Evolutionary conservation across 2,329 filamentous ascomycete genomes (phyloP).

Genomic region (Aspergillus transmontanensis): DNA sequence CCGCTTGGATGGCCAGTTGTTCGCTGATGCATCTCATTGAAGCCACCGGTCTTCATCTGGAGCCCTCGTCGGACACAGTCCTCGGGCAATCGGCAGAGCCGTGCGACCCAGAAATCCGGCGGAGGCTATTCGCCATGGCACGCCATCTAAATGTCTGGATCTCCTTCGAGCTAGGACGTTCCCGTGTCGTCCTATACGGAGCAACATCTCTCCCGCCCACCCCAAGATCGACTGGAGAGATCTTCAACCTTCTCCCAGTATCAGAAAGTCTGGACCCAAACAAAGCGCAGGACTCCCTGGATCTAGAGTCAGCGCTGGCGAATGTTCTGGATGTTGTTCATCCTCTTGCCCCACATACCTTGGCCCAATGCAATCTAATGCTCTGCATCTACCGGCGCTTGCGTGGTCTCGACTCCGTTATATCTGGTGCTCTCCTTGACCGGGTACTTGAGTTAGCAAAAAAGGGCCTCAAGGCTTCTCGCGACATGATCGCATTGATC

Average conservation of each 20-base stretch:
- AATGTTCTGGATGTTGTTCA: conserved; percentile 46
- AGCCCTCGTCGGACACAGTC: conserved; percentile 22
- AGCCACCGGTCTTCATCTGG: conserved; percentile 46
- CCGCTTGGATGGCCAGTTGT: conserved; percentile 58
- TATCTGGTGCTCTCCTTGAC: conserved; percentile 48
- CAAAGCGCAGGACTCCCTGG: conserved; percentile 42
- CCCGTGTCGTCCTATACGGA: conserved; percentile 53
- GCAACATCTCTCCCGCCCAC: conserved; percentile 47
- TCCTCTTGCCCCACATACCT: conserved; percentile 46
- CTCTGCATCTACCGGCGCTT: conserved; percentile 60
- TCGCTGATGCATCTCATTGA: conserved; percentile 62
- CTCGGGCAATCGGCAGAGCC: conserved; percentile 17
- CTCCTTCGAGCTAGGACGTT: conserved; percentile 61
- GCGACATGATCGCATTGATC: conserved; percentile 47
- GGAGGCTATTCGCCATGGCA: conserved; percentile 53
- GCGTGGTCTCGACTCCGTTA: conserved; percentile 52
- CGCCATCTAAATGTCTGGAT: conserved; percentile 63
- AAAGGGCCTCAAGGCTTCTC: conserved; percentile 52
- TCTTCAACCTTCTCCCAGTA: conserved; percentile 56
- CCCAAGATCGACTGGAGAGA: conserved; percentile 47
- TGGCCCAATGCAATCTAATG: conserved; percentile 58
- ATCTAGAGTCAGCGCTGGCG: conserved; percentile 48
- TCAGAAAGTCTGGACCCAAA: conserved; percentile 59
- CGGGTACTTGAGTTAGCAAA: conserved; percentile 50
- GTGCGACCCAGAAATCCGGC: conserved; percentile 41